Percentiles rank a stretch among this genome's conserved stretches.
Conservation (phyloP, 2,329 filamentous ascomycete species). For the Gyromitra esculenta region DNA sequence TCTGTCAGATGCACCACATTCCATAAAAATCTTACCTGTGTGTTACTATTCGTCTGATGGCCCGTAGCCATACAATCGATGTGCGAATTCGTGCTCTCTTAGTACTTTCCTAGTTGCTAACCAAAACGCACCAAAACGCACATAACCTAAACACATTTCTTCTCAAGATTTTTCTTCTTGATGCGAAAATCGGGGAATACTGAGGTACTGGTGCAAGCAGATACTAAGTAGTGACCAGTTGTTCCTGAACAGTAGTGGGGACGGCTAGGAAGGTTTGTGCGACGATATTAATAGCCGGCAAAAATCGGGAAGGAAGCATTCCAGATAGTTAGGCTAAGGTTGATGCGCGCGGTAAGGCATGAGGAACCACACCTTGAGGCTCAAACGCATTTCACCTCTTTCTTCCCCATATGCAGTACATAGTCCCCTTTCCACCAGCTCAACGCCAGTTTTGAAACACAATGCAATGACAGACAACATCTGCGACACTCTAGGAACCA, state of each 20-base stretch:
- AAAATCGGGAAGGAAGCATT: slow-evolving; percentile 2
- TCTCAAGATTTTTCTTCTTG: neutral
- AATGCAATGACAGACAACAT: neutral
- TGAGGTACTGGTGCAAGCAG: neutral
- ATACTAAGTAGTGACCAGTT: neutral
- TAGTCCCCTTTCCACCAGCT: neutral
- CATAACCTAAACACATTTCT: too few species aligned
- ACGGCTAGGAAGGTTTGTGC: neutral
- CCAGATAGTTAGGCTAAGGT: slow-evolving; percentile 1
- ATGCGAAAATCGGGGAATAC: neutral
- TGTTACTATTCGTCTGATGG: too few species aligned
- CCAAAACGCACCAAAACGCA: neutral
- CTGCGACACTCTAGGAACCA: slow-evolving; percentile 2
- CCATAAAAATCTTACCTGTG: neutral
- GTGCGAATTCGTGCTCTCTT: too few species aligned
- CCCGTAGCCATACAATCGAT: neutral
- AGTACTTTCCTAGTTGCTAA: too few species aligned
- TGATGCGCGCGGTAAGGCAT: slow-evolving; percentile 25
- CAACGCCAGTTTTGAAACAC: slow-evolving; percentile 30
- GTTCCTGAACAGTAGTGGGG: neutral
- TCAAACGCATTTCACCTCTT: slow-evolving; percentile 13
- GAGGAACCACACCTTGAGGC: neutral
- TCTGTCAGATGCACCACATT: neutral
- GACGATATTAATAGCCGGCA: slow-evolving; percentile 7
- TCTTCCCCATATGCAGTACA: slow-evolving; percentile 1